Evolutionary conservation across 2,329 filamentous ascomycete species (phyloP).

Genomic region (Scorias spongiosa): DNA sequence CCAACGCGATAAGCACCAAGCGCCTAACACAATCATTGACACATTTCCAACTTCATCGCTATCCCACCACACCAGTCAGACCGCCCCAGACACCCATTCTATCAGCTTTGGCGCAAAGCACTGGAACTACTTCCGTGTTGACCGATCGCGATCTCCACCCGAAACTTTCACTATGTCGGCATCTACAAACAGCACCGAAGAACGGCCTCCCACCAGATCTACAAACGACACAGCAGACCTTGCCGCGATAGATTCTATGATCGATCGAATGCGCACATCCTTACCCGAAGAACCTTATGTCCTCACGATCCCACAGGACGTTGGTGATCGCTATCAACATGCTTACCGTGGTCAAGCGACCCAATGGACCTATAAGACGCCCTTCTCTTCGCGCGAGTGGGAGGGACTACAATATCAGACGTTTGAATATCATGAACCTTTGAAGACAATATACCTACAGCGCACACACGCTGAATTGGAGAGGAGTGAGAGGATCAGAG

Average conservation of each 20-base stretch:
- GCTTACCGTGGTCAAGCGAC: conserved; percentile 23
- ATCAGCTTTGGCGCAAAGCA: too few relatives aligned
- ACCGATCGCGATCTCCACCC: too few relatives aligned
- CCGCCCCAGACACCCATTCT: too few relatives aligned
- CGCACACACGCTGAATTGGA: conserved; percentile 5
- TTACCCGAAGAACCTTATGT: conserved; percentile 32
- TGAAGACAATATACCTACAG: conserved; percentile 18
- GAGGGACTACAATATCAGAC: conserved; percentile 45
- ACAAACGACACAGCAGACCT: conserved; percentile 19
- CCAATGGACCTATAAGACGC: conserved; percentile 31
- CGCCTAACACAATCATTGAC: too few relatives aligned
- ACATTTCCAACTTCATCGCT: too few relatives aligned
- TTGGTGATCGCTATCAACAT: conserved; percentile 21
- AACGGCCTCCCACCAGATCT: not conserved
- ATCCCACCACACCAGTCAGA: too few relatives aligned
- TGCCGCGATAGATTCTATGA: conserved; percentile 24
- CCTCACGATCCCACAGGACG: conserved; percentile 31
- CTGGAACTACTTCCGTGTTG: too few relatives aligned
- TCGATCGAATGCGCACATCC: conserved; percentile 28
- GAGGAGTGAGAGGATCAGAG: not conserved
- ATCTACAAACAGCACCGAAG: conserved; percentile 9
- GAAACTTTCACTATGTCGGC: not conserved
- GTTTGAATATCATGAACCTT: conserved; percentile 42
- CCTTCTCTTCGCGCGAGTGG: conserved; percentile 41
- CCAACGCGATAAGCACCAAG: too few relatives aligned